Evolutionary conservation across 345 rosid genomes (phyloP).

Genomic region (Boechera divaricarpa): DNA sequence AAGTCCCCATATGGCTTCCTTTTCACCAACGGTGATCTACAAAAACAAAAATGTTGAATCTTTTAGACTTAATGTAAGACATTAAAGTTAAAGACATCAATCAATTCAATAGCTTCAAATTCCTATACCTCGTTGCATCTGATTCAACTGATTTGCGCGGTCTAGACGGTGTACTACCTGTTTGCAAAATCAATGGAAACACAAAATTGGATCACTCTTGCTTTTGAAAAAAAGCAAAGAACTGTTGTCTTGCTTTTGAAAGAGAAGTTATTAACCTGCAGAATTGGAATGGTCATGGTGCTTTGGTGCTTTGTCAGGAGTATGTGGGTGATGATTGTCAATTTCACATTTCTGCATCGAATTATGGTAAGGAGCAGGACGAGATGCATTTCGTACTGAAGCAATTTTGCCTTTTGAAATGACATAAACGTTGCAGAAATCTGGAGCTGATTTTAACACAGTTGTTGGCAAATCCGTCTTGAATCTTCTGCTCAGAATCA

Average conservation of each 20-base stretch:
- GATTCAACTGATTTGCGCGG: slow-evolving; percentile 54
- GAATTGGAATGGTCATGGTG: slow-evolving; percentile 38
- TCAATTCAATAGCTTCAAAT: background rate
- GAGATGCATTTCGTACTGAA: slow-evolving; percentile 65
- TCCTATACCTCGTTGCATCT: slow-evolving; percentile 25
- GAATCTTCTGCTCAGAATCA: slow-evolving; percentile 60
- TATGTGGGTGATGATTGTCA: slow-evolving; percentile 31
- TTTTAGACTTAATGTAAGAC: background rate
- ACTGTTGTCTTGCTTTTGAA: background rate
- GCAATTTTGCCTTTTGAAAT: slow-evolving; percentile 82
- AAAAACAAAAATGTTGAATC: slow-evolving; percentile 1
- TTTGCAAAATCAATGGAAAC: slow-evolving; percentile 24
- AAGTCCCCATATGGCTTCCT: slow-evolving; percentile 52
- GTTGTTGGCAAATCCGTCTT: slow-evolving; percentile 64
- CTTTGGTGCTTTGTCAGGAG: slow-evolving; percentile 43
- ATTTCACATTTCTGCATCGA: slow-evolving; percentile 53
- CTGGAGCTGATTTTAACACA: slow-evolving; percentile 72
- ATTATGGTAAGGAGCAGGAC: slow-evolving; percentile 62
- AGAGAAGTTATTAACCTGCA: slow-evolving; percentile 53
- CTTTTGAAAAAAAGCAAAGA: background rate
- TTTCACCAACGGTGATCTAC: slow-evolving; percentile 58
- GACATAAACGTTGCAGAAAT: slow-evolving; percentile 83
- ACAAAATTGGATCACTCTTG: background rate
- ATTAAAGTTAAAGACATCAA: background rate
- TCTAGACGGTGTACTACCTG: slow-evolving; percentile 57